Conservation (phyloP, 345 rosid species). For the Turnera subulata region DNA sequence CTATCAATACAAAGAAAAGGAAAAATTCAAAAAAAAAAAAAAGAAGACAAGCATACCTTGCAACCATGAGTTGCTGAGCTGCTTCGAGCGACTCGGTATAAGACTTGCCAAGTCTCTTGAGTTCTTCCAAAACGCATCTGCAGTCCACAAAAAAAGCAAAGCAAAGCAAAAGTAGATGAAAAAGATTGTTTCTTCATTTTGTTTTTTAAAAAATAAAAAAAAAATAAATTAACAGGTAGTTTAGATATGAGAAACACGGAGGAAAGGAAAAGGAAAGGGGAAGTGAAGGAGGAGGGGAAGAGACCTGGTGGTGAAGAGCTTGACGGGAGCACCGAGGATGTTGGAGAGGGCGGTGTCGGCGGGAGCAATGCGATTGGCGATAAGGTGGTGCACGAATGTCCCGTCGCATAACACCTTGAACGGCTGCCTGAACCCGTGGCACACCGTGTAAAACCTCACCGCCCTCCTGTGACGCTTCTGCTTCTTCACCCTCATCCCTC, state of each 20-base stretch:
- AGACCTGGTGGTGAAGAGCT: conserved; percentile 85
- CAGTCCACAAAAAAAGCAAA: no score
- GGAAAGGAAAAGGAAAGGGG: neutral
- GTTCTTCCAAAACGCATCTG: conserved; percentile 74
- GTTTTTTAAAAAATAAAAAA: neutral
- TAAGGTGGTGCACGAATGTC: conserved; percentile 71
- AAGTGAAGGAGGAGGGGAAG: no score
- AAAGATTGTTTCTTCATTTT: no score
- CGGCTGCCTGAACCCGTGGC: conserved; percentile 74
- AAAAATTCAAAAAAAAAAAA: neutral
- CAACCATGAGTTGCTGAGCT: conserved; percentile 46
- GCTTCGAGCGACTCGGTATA: conserved; percentile 54
- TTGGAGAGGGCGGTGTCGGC: conserved; percentile 63
- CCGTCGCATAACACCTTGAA: conserved; percentile 85
- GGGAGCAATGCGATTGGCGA: conserved; percentile 46
- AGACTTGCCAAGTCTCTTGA: conserved; percentile 62
- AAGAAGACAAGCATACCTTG: conserved; percentile 40
- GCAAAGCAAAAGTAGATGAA: no score
- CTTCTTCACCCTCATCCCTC: conserved; percentile 66
- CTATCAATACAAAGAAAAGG: neutral
- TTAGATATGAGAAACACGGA: no score
- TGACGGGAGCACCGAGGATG: conserved; percentile 65
- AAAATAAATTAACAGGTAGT: neutral
- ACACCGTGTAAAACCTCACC: conserved; percentile 66
- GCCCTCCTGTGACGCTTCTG: conserved; percentile 75